Evolutionary conservation across 1,139 yeast genomes (phyloP).

Genomic region (Groenewaldozyma sp.): DNA sequence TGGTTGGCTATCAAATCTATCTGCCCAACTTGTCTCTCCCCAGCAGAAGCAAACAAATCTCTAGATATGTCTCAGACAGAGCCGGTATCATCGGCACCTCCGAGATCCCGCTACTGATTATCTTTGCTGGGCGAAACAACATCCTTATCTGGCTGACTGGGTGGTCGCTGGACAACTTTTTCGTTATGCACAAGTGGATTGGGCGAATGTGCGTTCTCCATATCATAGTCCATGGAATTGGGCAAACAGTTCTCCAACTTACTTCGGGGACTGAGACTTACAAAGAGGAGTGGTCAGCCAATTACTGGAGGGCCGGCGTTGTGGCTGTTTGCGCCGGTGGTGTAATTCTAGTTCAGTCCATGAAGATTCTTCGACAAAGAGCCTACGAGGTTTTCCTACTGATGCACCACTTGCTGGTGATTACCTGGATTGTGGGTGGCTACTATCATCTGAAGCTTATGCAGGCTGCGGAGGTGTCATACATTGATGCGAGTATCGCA

Average conservation of each 20-base stretch:
- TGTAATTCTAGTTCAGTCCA: constrained; percentile 13
- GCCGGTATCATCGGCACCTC: constrained; percentile 6
- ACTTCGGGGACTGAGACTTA: constrained; percentile 2
- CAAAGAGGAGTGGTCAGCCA: not conserved
- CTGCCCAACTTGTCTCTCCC: constrained; percentile 31
- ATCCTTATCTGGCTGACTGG: constrained; percentile 48
- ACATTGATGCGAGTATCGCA: constrained; percentile 29
- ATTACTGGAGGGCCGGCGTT: constrained; percentile 13
- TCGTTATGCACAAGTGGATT: constrained; percentile 53
- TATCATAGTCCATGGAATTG: constrained; percentile 25
- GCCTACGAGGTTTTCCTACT: constrained; percentile 29
- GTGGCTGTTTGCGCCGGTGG: constrained; percentile 12
- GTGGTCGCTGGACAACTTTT: constrained; percentile 51
- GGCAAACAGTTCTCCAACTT: not conserved
- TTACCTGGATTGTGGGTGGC: constrained; percentile 35
- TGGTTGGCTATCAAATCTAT: constrained; percentile 34
- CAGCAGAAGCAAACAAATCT: constrained; percentile 26
- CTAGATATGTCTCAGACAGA: constrained; percentile 5
- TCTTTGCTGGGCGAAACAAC: constrained; percentile 59
- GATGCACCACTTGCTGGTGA: constrained; percentile 31
- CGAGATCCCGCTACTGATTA: constrained; percentile 25
- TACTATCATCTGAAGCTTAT: constrained; percentile 31
- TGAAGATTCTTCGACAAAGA: constrained; percentile 11
- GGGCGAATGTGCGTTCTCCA: constrained; percentile 43
- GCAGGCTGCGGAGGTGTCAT: constrained; percentile 31